phyloP scores from a whole-genome alignment of 306 rosid species.

The Vigna hirtella region DNA sequence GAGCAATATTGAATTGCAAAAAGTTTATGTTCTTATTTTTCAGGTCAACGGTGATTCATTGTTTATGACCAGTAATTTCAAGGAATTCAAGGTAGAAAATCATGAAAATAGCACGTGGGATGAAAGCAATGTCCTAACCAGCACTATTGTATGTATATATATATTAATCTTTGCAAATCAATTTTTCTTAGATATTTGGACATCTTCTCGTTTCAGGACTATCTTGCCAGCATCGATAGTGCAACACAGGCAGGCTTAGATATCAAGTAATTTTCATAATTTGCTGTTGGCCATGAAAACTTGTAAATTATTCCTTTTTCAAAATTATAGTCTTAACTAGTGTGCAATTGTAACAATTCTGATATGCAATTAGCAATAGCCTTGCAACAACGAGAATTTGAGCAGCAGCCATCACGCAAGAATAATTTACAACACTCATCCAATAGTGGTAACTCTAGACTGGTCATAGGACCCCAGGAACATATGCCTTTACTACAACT shows the following conservation, averaged over 20 bases:
- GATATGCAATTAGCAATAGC: conserved; percentile 96
- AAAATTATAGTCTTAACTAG: conserved; percentile 5
- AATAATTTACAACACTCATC: conserved; percentile 70
- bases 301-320: conserved; percentile 7
- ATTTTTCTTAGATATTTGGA: conserved; percentile 43
- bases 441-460: conserved; percentile 61
- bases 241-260: conserved; percentile 73
- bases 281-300: conserved; percentile 23
- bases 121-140: conserved; percentile 76
- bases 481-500: not conserved
- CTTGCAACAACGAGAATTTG: conserved; percentile 97
- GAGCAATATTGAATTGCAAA: conserved; percentile 26
- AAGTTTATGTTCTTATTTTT: conserved; percentile 37
- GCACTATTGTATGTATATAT: conserved; percentile 74
- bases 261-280: conserved; percentile 70
- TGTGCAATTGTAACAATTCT: conserved; percentile 65
- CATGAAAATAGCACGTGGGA: conserved; percentile 73
- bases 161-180: not conserved
- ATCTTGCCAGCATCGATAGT: conserved; percentile 85
- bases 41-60: conserved; percentile 96
- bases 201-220: conserved; percentile 70
- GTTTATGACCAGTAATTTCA: conserved; percentile 91
- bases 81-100: conserved; percentile 87
- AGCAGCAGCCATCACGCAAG: conserved; percentile 79
- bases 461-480: conserved; percentile 96